A percentile compares a stretch with the other conserved stretches of the same genome.
phyloP scores from a whole-genome alignment of 257 asterid genomes.

The Scutellaria galericulata region DNA sequence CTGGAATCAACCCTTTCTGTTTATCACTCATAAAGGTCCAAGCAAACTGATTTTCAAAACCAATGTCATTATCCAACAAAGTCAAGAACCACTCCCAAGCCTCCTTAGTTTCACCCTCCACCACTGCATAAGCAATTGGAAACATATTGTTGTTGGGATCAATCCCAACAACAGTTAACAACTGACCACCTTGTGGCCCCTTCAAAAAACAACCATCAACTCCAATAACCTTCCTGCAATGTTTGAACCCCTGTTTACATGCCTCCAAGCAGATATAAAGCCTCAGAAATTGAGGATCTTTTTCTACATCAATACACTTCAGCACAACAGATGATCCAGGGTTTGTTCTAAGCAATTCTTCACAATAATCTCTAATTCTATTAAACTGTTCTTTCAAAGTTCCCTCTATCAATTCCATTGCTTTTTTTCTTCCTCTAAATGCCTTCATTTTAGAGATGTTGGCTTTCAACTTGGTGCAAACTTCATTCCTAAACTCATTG shows the following conservation, averaged over 20 bases:
- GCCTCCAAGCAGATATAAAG: too few relatives aligned
- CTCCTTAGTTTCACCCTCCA: too few relatives aligned
- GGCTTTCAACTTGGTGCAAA: neutral
- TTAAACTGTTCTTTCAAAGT: neutral
- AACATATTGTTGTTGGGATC: neutral
- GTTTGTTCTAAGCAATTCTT: neutral
- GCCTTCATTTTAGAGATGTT: neutral
- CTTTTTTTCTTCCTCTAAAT: neutral
- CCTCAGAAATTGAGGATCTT: neutral
- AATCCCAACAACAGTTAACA: neutral
- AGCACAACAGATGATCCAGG: neutral
- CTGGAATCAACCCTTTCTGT: too few relatives aligned
- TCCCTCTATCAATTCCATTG: neutral
- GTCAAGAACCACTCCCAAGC: too few relatives aligned
- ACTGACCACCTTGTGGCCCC: neutral
- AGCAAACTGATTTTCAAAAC: too few relatives aligned
- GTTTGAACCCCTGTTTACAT: too few relatives aligned
- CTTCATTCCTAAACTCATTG: neutral
- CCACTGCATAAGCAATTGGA: too few relatives aligned
- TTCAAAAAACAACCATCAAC: neutral
- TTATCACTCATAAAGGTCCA: too few relatives aligned
- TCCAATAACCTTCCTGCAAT: too few relatives aligned
- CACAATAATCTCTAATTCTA: neutral
- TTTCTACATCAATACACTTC: neutral
- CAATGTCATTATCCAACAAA: too few relatives aligned